Conservation (phyloP, 2,329 filamentous ascomycete genomes). For the Pseudonectria foliicola region DNA sequence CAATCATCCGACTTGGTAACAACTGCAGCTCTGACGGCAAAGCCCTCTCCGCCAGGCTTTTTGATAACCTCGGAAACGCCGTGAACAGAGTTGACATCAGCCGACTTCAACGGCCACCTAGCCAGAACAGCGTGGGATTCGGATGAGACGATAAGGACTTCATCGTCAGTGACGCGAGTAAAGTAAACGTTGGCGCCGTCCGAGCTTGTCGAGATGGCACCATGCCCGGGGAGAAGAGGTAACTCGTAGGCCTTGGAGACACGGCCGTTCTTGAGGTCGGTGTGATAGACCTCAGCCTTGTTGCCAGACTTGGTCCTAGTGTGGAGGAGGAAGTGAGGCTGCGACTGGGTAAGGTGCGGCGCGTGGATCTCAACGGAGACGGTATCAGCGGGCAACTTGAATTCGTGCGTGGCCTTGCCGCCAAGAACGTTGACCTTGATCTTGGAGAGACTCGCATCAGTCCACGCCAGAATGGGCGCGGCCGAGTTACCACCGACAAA, state of each 20-base stretch:
- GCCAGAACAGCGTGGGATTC: slow-evolving; percentile 68
- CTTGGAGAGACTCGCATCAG: slow-evolving; percentile 53
- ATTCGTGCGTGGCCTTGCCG: slow-evolving; percentile 48
- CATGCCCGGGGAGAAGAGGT: slow-evolving; percentile 60
- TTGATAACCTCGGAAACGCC: slow-evolving; percentile 77
- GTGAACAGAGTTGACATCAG: slow-evolving; percentile 47
- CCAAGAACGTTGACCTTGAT: slow-evolving; percentile 67
- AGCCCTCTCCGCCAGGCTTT: slow-evolving; percentile 55
- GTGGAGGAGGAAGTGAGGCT: slow-evolving; percentile 80
- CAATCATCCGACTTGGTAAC: slow-evolving; percentile 66
- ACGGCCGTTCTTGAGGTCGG: slow-evolving; percentile 62
- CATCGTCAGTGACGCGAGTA: slow-evolving; percentile 68
- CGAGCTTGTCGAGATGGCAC: slow-evolving; percentile 72
- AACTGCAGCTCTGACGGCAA: slow-evolving; percentile 71
- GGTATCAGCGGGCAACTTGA: slow-evolving; percentile 42
- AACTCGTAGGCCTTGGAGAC: slow-evolving; percentile 76
- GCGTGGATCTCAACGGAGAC: slow-evolving; percentile 61
- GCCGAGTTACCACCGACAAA: slow-evolving; percentile 72
- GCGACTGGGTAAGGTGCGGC: slow-evolving; percentile 62
- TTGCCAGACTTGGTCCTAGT: slow-evolving; percentile 63
- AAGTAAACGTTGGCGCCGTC: slow-evolving; percentile 82
- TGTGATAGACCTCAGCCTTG: slow-evolving; percentile 80
- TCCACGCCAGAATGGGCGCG: slow-evolving; percentile 69
- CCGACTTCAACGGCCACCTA: slow-evolving; percentile 57
- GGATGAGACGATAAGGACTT: slow-evolving; percentile 69